Base-by-base conservation (phyloP, 2,329 filamentous ascomycete genomes). In the Metarhizium guizhouense region DNA sequence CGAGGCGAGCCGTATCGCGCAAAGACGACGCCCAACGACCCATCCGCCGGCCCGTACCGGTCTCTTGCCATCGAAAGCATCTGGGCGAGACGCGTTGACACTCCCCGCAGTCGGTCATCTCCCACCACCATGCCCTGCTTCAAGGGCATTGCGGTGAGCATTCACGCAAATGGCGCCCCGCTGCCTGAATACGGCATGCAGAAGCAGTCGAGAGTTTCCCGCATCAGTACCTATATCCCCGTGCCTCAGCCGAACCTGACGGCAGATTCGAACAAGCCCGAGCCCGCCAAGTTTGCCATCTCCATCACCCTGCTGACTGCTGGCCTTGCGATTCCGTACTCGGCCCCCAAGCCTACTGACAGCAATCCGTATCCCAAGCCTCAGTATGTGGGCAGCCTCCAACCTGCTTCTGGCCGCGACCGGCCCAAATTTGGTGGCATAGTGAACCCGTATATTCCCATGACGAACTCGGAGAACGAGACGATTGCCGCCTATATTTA, bases 401-500 rank as follows among this genome's bases (percentile, higher is more conserved):
- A 67, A 42, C 84, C 82, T 45, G 77, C 83, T 42, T 79, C 70
- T 32, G 69, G 67, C 51, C 70, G 71, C 40, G 78, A 79, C 54
- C 73, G 72, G 45, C 72, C 74, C 36, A 78, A 75, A 62, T 73
- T 72, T 61, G 69, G 72, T 56, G 78, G 80, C 61, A 72, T 78
- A n/a, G 80, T 96, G 59, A 84, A 82, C 54, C 90, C 93, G 1
- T 99, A 99, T 73, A 87, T 93, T 60, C 90, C 94, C 54, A 84
- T 96, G 74, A 97, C 94, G 20, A 86, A 88, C 58, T 95, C 90
- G 36, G 87, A 90, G 56, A 96, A 96, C 71, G 94, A 99, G 75
- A 99, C 94, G 14, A 93, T 99, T 64, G 94, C 94, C 36, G 94
- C 93, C 42, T 99, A 99, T 71, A 97, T 99, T 64, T 99, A 99